These are phyloP conservation scores for Wickerhamomyces ciferrii DNA, from an alignment of 805 yeast genomes.

Conservation along the genomic window DNA sequence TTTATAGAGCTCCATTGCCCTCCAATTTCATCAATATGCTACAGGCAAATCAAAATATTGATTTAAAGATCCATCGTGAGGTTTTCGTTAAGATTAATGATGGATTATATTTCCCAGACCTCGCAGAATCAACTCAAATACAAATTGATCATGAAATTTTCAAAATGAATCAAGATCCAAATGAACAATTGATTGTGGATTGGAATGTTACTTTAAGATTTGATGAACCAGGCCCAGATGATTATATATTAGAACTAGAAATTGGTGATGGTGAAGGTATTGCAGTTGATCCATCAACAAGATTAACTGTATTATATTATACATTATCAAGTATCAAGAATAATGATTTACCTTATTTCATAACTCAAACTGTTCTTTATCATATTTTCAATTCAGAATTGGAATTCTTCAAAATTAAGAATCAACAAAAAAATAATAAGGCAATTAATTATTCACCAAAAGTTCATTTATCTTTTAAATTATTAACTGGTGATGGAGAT, in stretches of 20 bases:
- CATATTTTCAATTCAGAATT: slow-evolving; percentile 40
- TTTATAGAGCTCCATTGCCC: slow-evolving; percentile 36
- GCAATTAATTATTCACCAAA: slow-evolving; percentile 43
- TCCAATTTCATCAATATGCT: slow-evolving; percentile 28
- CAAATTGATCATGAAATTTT: slow-evolving; percentile 39
- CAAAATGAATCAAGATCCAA: slow-evolving; percentile 9
- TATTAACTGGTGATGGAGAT: slow-evolving; percentile 64
- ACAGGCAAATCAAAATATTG: slow-evolving; percentile 34
- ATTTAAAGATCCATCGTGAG: slow-evolving; percentile 38
- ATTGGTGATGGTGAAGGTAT: slow-evolving; percentile 38
- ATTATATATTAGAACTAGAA: slow-evolving; percentile 31
- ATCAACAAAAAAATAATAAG: slow-evolving; percentile 17
- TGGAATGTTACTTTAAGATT: slow-evolving; percentile 28
- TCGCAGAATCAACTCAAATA: slow-evolving; percentile 47
- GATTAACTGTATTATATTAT: slow-evolving; percentile 36
- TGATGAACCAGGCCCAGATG: slow-evolving; percentile 18
- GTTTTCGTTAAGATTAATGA: slow-evolving; percentile 32
- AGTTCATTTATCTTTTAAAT: slow-evolving; percentile 71
- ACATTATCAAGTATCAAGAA: slow-evolving; percentile 38
- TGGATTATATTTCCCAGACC: slow-evolving; percentile 59
- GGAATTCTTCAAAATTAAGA: slow-evolving; percentile 17
- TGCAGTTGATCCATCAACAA: slow-evolving; percentile 34
- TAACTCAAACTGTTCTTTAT: slow-evolving; percentile 46
- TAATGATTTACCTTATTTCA: slow-evolving; percentile 59
- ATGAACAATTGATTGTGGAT: slow-evolving; percentile 21